These are phyloP conservation scores for Phytophthora hibernalis DNA, from an alignment of 352 stramenopile species.

Conservation along the genomic window DNA sequence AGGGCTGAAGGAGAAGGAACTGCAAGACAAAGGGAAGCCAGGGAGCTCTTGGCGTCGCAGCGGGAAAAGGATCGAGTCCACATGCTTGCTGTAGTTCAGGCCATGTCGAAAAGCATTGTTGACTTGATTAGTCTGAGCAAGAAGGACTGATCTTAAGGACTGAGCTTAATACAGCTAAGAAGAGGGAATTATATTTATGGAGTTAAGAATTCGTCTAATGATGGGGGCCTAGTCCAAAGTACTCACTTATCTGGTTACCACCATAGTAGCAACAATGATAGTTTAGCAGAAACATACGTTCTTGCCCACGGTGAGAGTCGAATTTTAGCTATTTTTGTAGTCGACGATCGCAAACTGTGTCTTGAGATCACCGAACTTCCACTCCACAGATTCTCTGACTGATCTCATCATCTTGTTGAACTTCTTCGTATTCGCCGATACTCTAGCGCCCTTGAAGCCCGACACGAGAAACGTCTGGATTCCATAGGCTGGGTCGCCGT, in stretches of 20 bases:
- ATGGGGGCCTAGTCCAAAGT: not conserved
- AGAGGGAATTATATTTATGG: not conserved
- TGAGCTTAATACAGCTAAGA: no score
- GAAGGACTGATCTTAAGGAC: no score
- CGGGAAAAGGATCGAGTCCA: no score
- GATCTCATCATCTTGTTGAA: conserved; percentile 10
- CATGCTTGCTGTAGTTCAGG: no score
- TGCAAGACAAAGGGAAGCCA: no score
- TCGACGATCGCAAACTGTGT: conserved; percentile 11
- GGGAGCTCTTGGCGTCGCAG: no score
- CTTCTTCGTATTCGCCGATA: conserved; percentile 1
- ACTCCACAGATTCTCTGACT: conserved; percentile 2
- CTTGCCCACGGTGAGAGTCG: conserved; percentile 1
- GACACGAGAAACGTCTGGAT: conserved; percentile 12
- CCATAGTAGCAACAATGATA: conserved; percentile 8
- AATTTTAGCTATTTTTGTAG: conserved; percentile 4
- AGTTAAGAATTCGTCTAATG: not conserved
- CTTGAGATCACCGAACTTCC: not conserved
- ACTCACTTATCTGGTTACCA: no score
- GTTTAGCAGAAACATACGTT: conserved; percentile 7
- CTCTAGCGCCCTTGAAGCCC: conserved; percentile 3
- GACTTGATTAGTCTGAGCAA: no score
- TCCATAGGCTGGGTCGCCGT: conserved; percentile 16
- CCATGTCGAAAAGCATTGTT: no score
- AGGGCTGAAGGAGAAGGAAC: no score